phyloP scores from a whole-genome alignment of 495 filamentous ascomycete species.

The Filosporella fistucella region DNA sequence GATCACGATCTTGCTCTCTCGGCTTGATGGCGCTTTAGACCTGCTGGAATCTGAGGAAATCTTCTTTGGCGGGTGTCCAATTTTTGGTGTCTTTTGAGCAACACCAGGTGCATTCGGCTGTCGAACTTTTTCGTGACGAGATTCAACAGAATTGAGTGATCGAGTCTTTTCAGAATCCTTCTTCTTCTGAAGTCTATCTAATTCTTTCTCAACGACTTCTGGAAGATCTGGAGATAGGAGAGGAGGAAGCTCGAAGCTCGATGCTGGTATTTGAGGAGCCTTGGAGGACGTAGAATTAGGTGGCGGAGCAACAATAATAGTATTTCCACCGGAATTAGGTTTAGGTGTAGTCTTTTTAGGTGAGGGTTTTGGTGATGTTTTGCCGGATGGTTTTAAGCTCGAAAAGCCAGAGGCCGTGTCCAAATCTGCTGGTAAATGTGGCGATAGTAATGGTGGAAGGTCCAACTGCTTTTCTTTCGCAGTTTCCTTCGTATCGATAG shows the following conservation, averaged over 20 bases:
- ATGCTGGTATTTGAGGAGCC: neutral
- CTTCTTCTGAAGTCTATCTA: slow-evolving; percentile 19
- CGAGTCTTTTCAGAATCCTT: slow-evolving; percentile 3
- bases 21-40: neutral
- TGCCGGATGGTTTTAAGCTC: slow-evolving; percentile 1
- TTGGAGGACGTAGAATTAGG: neutral
- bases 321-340: slow-evolving; percentile 5
- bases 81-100: slow-evolving; percentile 23
- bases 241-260: slow-evolving; percentile 15
- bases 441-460: slow-evolving; percentile 20
- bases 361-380: neutral
- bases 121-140: slow-evolving; percentile 20
- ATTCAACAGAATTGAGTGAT: slow-evolving; percentile 16
- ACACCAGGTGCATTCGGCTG: slow-evolving; percentile 20
- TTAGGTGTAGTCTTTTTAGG: slow-evolving; percentile 11
- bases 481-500: neutral
- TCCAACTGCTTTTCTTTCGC: slow-evolving; percentile 15
- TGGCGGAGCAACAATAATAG: slow-evolving; percentile 12
- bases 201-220: slow-evolving; percentile 18
- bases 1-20: slow-evolving; percentile 14
- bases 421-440: slow-evolving; percentile 21
- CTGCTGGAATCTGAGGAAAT: slow-evolving; percentile 9
- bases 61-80: slow-evolving; percentile 22
- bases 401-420: no score
- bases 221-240: slow-evolving; percentile 23